Evolutionary conservation across 495 filamentous ascomycete species (phyloP).

Genomic region (Parmelia sp.): DNA sequence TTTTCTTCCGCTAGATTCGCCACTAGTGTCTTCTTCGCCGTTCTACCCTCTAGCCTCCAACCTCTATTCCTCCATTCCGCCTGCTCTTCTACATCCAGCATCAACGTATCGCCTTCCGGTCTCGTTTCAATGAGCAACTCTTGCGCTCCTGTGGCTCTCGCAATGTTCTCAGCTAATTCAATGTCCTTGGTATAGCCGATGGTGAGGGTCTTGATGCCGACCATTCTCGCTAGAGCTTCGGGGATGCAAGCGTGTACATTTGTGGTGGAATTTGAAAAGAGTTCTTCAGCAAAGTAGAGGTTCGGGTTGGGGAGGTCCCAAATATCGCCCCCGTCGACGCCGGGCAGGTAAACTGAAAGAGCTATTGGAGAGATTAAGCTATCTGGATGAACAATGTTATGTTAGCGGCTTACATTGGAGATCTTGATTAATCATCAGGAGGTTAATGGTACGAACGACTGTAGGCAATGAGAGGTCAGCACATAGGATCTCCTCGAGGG

Average conservation of each 20-base stretch:
- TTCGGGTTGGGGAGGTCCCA: constrained; percentile 12
- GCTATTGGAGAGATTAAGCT: neutral
- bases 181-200: constrained; percentile 14
- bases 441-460: neutral
- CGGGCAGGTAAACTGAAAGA: constrained; percentile 12
- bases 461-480: neutral
- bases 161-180: constrained; percentile 11
- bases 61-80: neutral
- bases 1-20: neutral
- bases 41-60: neutral
- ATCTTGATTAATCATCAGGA: neutral
- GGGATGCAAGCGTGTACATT: constrained; percentile 14
- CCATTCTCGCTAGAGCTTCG: constrained; percentile 7
- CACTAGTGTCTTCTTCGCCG: neutral
- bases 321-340: constrained; percentile 12
- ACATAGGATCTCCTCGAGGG: neutral
- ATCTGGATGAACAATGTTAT: neutral
- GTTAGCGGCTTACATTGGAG: neutral
- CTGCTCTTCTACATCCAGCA: neutral
- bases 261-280: constrained; percentile 12
- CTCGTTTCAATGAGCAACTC: neutral
- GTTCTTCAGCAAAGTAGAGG: constrained; percentile 13
- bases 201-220: constrained; percentile 8
- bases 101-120: neutral
- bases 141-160: constrained; percentile 9